Evolutionary conservation across 169 alveolate species (phyloP).

Genomic region (Plasmodium vinckei): DNA sequence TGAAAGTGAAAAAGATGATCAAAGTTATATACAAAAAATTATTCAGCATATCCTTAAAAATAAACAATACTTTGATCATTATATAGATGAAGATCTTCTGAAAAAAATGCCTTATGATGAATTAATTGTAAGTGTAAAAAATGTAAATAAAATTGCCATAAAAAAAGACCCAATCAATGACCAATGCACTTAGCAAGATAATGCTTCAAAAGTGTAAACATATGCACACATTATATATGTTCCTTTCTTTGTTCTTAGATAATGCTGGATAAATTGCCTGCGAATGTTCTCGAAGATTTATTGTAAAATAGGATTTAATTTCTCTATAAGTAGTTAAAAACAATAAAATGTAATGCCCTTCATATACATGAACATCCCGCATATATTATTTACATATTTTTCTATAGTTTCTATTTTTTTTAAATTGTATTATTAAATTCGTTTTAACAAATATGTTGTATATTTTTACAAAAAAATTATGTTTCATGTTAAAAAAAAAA

Average conservation of each 20-base stretch:
- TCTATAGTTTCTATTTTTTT: no score
- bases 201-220: background rate
- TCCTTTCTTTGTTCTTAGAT: background rate
- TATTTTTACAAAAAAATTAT: no score
- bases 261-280: constrained; percentile 25
- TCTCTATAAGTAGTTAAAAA: no score
- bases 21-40: constrained; percentile 47
- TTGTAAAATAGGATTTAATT: constrained; percentile 1
- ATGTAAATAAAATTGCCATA: background rate
- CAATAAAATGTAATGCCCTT: no score
- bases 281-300: constrained; percentile 17
- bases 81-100: constrained; percentile 41
- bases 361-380: no score
- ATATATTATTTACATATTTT: background rate
- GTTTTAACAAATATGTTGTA: no score
- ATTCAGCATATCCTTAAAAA: constrained; percentile 43
- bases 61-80: constrained; percentile 20
- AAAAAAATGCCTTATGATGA: constrained; percentile 61
- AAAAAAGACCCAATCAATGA: background rate
- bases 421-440: no score
- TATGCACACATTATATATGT: background rate
- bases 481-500: no score
- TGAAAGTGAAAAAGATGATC: constrained; percentile 13
- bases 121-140: constrained; percentile 28
- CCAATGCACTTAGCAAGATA: no score